Conservation (phyloP, 148 eudicot genomes). For the Camellia sinensis region DNA sequence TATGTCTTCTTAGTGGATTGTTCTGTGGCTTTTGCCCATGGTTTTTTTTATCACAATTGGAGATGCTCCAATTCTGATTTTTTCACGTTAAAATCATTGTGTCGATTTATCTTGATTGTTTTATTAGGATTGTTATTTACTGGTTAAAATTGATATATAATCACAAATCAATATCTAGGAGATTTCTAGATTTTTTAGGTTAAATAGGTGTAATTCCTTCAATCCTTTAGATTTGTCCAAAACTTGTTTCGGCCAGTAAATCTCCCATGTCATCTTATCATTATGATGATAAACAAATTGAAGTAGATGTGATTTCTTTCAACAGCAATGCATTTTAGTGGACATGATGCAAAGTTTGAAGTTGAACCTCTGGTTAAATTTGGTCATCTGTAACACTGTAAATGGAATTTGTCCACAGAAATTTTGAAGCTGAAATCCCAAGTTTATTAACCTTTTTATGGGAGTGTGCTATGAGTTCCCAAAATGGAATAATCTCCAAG, state of each 20-base stretch:
- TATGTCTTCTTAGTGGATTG: no score
- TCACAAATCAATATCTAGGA: no score
- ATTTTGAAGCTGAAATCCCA: background rate
- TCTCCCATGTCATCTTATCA: background rate
- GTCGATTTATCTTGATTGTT: no score
- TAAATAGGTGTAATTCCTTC: background rate
- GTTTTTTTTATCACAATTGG: no score
- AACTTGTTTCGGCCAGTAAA: background rate
- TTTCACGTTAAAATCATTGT: no score
- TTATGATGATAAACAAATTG: background rate
- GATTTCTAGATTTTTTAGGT: no score
- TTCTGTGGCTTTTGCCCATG: no score
- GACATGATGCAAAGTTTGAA: background rate
- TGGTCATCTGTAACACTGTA: background rate
- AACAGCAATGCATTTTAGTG: background rate
- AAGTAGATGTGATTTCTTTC: background rate
- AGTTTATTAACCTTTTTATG: background rate
- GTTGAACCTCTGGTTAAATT: background rate
- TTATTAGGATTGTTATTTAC: no score
- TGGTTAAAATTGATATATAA: no score
- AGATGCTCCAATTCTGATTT: no score
- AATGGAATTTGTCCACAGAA: background rate
- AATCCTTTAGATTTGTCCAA: background rate
- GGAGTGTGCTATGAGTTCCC: background rate
- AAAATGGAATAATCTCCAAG: conserved; percentile 2